Evolutionary conservation across 2,329 filamentous ascomycete genomes (phyloP), one percentile per base, ranked within the genome.

Genomic region (Chrysoporthe puriensis): DNA sequence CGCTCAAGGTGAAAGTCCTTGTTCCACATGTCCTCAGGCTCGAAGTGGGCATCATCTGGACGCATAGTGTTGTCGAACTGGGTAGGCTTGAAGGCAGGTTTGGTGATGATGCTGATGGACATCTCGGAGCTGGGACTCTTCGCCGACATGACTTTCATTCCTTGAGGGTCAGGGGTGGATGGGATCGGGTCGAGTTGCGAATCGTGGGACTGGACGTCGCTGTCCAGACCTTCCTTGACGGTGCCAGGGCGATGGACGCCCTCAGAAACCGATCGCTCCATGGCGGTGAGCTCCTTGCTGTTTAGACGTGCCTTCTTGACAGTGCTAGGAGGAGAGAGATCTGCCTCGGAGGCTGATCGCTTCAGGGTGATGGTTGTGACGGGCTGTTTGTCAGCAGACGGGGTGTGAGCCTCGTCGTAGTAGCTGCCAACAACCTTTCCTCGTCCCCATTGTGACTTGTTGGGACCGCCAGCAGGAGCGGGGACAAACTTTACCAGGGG

Each of bases 1-100:
- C 50, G 50, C 5, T 50, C 32, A 52, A 66, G 64, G 36, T 61
- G 40, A 54, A 66, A 63, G 42, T 34, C 40, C 4, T 36, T 57
- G 54, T 36, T 16, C 54, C 54, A 36, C 32, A 36, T 40, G 54
- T 40, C 7, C 54, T 57, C 54, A 7, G 54, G 32, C 14, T 57
- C 34, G 54, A 54, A 54, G 21, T 54, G 6, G 21, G 26, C 50
- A 26, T 54, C 50, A 2, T 32, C 6, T 21, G 50, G 50, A 21
- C 50, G 50, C 21, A 54, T 14, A 21, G 50, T 54, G 50, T 54
- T 54, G 50, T 54, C 50, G 50, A 54, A 26, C 50, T 54, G 50
- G 26, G 50, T 54, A 16, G 50, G 50, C 4, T 13, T 13, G 13
- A 54, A 54, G 50, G 50, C 32, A 5, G 32, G 32, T 11, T 54